Evolutionary conservation across 371 early-diverging fungal genomes (phyloP), one percentile per base, ranked within the genome.

Genomic region (Actinomortierella ambigua): DNA sequence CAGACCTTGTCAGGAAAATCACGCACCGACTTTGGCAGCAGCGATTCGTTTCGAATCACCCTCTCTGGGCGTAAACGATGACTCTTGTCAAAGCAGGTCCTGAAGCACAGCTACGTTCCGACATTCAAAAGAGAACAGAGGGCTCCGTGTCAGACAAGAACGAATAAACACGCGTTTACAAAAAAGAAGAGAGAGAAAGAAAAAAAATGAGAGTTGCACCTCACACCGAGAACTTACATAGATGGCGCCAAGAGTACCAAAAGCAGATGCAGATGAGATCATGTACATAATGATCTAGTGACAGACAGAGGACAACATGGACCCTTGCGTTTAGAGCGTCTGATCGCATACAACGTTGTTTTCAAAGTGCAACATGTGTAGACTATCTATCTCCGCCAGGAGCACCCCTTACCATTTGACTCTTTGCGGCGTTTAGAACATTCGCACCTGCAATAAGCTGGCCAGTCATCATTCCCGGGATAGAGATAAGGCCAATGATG

Each of bases 401-500:
- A n/a, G n/a, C n/a, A n/a, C n/a, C n/a, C 34, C 34, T 11, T 34
- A 34, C 34, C 34, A 34, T 34, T 34, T 34, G 34, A 34, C 34
- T 34, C 56, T 65, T 70, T 41, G 27, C 92, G 0, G 96, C 96
- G 53, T 91, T 86, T 65, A 85, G 83, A 28, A 93, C 88, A 18
- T 86, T 81, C 0, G 90, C 89, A 9, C 96, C 96, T 26, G 91
- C 93, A 39, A 94, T 78, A 52, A 94, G 89, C 68, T 93, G 94
- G 57, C 96, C 96, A 0, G 92, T 93, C 95, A 95, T 94, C 82
- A 92, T 87, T 0, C 93, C 95, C 0, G 95, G 95, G 43, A 95
- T 94, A 7, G 93, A 88, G 52, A 95, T 92, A 59, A 95, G 75
- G 0, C 95, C 96, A 56, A 91, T 91, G 42, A 93, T 88, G 34